A percentile compares a stretch with the other conserved stretches of the same genome.
Evolutionary conservation across 2,329 filamentous ascomycete species (phyloP).

Genomic region (Colletotrichum sojae): DNA sequence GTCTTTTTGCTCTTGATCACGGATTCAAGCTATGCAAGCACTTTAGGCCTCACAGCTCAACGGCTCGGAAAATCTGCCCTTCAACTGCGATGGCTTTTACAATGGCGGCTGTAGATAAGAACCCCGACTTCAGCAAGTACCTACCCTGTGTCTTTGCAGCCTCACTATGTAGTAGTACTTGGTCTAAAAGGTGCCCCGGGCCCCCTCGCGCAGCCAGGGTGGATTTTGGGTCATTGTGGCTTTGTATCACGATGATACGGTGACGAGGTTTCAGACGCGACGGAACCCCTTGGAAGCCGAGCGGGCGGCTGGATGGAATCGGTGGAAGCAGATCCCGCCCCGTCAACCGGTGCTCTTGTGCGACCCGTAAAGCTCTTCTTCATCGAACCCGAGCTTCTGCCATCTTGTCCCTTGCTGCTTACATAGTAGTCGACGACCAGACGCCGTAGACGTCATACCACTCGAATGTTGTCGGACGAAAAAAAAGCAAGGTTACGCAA

Average conservation of each 20-base stretch:
- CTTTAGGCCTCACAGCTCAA: too few species aligned
- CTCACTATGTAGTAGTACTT: too few species aligned
- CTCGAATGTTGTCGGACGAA: neutral
- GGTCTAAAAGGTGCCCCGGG: too few species aligned
- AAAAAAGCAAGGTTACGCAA: conserved; percentile 9
- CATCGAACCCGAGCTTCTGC: neutral
- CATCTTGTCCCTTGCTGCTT: neutral
- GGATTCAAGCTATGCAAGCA: too few species aligned
- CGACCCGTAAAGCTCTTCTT: neutral
- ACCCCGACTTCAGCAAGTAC: too few species aligned
- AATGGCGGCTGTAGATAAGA: too few species aligned
- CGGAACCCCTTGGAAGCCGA: conserved; percentile 20
- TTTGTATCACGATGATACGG: conserved; percentile 34
- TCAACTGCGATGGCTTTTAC: too few species aligned
- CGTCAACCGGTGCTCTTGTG: neutral
- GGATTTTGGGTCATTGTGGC: neutral
- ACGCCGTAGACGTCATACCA: conserved; percentile 30
- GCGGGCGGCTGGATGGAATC: conserved; percentile 4
- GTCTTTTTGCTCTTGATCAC: too few species aligned
- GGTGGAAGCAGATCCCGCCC: neutral
- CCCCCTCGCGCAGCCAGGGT: too few species aligned
- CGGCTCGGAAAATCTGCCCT: too few species aligned
- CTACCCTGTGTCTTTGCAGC: too few species aligned
- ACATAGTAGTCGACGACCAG: neutral
- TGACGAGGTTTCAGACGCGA: conserved; percentile 36